Conservation (phyloP, 495 filamentous ascomycete genomes). For the Penicillium robsamsonii region DNA sequence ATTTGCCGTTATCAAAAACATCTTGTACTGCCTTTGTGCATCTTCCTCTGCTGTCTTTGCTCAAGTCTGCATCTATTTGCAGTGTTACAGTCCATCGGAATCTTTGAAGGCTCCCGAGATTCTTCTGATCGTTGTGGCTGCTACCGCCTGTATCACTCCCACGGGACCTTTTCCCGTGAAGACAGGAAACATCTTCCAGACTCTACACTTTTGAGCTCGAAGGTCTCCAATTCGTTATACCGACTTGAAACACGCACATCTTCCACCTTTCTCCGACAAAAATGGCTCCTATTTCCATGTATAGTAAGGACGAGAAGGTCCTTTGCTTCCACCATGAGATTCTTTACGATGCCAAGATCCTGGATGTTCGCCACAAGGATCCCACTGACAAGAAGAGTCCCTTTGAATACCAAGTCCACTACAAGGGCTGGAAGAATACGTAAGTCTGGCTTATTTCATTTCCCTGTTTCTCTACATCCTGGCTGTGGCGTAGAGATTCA, state of each 20-base stretch:
- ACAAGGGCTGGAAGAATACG: conserved; percentile 99
- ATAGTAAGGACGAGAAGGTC: conserved; percentile 85
- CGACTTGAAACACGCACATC: not conserved
- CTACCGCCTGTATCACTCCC: conserved; percentile 1
- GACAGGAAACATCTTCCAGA: not conserved
- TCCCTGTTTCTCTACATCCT: not conserved
- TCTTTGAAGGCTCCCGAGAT: not conserved
- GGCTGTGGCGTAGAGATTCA: not conserved
- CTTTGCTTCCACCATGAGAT: conserved; percentile 96
- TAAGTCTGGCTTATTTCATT: conserved; percentile 45
- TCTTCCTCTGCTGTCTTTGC: not conserved
- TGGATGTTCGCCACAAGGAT: conserved; percentile 66
- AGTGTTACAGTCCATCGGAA: not conserved
- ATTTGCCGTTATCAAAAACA: not conserved
- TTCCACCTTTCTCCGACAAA: conserved; percentile 16
- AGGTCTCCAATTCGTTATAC: not conserved
- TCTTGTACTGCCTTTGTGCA: not conserved
- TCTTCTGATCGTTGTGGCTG: not conserved
- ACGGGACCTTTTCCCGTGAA: not conserved
- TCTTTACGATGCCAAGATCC: conserved; percentile 93
- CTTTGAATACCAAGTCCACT: conserved; percentile 88
- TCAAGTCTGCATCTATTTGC: conserved; percentile 1
- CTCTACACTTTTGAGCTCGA: not conserved
- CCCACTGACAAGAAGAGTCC: conserved; percentile 69
- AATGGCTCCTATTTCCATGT: conserved; percentile 65